phyloP scores from a whole-genome alignment of 169 alveolate genomes.

The Plasmodium yoelii region DNA sequence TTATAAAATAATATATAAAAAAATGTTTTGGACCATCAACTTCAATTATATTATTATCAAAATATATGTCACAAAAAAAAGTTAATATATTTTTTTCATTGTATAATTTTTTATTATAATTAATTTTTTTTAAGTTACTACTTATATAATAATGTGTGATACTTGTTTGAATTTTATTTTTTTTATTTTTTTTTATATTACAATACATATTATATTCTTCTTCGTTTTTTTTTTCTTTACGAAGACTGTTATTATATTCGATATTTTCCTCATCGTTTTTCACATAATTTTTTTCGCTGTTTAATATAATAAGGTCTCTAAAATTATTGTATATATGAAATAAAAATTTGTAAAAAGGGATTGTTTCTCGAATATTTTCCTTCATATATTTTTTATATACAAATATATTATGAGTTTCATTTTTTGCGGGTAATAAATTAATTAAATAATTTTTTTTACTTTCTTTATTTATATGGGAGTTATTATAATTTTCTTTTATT shows the following conservation, averaged over 20 bases:
- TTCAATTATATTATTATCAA: conserved; percentile 70
- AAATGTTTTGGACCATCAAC: conserved; percentile 76
- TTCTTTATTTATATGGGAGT: background rate
- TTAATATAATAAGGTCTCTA: background rate
- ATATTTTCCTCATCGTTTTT: background rate
- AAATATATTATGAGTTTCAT: background rate
- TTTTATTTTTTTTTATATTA: conserved; percentile 70
- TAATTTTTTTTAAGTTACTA: conserved; percentile 52
- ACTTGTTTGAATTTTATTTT: conserved; percentile 73
- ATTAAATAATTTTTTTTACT: background rate
- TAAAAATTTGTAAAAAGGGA: conserved; percentile 37
- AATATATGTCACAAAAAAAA: conserved; percentile 73
- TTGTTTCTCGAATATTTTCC: background rate
- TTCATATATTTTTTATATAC: background rate
- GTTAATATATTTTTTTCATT: conserved; percentile 74
- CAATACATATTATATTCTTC: conserved; percentile 27
- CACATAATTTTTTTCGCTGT: background rate
- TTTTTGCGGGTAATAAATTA: background rate
- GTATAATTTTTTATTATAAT: conserved; percentile 10
- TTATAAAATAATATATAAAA: conserved; percentile 30
- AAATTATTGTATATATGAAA: conserved; percentile 9
- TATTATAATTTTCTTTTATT: background rate
- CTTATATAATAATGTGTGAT: conserved; percentile 74
- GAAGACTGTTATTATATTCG: background rate
- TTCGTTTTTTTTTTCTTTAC: conserved; percentile 2